Evolutionary conservation across 768 basidiomycete species (phyloP), one percentile per base, ranked within the genome.

Genomic region (Punctularia strigosozonata): DNA sequence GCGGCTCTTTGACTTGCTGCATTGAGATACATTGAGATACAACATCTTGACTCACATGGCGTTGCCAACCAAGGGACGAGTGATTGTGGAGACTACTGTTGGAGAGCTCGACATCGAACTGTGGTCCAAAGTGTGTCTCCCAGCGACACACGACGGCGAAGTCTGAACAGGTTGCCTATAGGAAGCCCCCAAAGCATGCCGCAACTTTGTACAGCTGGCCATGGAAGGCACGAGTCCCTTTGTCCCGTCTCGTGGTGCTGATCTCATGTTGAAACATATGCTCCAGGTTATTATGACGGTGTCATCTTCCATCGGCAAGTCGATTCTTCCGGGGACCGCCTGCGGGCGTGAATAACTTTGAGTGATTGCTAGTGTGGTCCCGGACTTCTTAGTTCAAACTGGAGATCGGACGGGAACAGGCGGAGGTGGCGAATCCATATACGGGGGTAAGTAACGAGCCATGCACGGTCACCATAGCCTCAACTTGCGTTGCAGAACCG

Each of bases 161-260:
- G 22, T 36, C 6, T 20, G 31, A 20, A 21, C 18, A 17, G 17
- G 24, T 34, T 36, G 13, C 13, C 25, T 26, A 28, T 47, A 88
- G 78, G 94, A 98, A 78, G 78, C 88, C 17, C 95, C 95, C 0
- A 90, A 87, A 67, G 68, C 95, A 58, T 92, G 88, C 55, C 74
- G 92, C 34, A 92, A 92, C 60, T 89, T 91, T 58, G 65, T 94
- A 30, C 76, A 83, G 13, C 68, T 94, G 34, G 79, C 86, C 2
- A 80, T 92, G 74, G 85, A 92, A 69, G 89, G 88, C 86, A 55
- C 50, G 78, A 69, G 43, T 56, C 44, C 24, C 33, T 19, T 13
- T 6, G 0, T 19, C n/a, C 15, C 14, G 13, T 28, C 20, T 36
- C 25, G 5, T 14, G n/a, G 10, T 13, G 15, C 18, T 36, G 13